phyloP scores from a whole-genome alignment of 2,329 filamentous ascomycete species.

The Aspergillus aculeatinus region DNA sequence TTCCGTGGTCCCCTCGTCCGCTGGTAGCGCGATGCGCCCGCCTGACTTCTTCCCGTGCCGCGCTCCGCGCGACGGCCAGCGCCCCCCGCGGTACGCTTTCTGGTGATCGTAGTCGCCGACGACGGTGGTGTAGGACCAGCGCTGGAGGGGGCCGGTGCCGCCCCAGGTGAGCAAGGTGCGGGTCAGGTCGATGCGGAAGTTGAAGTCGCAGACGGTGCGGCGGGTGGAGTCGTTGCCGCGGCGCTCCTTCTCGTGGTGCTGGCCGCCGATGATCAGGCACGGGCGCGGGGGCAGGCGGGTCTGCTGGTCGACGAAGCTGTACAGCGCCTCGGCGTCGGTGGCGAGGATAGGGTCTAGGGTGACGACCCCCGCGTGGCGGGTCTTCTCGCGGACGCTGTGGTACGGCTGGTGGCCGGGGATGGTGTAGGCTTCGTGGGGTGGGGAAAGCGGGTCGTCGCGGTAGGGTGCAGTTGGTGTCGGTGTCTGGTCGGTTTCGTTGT shows the following conservation, averaged over 20 bases:
- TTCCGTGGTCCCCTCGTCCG: background rate
- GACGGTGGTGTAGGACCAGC: constrained; percentile 20
- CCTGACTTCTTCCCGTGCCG: background rate
- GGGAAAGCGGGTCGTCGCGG: background rate
- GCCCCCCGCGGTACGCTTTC: constrained; percentile 28
- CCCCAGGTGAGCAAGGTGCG: constrained; percentile 20
- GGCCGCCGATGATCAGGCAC: constrained; percentile 54
- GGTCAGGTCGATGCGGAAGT: constrained; percentile 29
- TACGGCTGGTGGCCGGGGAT: constrained; percentile 4
- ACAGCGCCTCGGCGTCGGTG: constrained; percentile 31
- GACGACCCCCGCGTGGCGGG: background rate
- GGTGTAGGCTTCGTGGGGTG: background rate
- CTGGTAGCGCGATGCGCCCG: background rate
- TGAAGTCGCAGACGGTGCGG: constrained; percentile 29
- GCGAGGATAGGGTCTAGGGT: constrained; percentile 13
- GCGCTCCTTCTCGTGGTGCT: constrained; percentile 47
- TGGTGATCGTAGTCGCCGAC: constrained; percentile 24
- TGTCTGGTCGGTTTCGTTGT: background rate
- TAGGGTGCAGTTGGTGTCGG: background rate
- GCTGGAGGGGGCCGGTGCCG: constrained; percentile 5
- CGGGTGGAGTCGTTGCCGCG: constrained; percentile 20
- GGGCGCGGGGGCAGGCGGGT: constrained; percentile 51
- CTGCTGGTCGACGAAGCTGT: constrained; percentile 42
- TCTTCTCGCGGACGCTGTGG: constrained; percentile 9
- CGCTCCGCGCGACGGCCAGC: constrained; percentile 7